Evolutionary conservation across 768 basidiomycete genomes (phyloP), one percentile per base, ranked within the genome.

Genomic region (Glaciozyma martinii): DNA sequence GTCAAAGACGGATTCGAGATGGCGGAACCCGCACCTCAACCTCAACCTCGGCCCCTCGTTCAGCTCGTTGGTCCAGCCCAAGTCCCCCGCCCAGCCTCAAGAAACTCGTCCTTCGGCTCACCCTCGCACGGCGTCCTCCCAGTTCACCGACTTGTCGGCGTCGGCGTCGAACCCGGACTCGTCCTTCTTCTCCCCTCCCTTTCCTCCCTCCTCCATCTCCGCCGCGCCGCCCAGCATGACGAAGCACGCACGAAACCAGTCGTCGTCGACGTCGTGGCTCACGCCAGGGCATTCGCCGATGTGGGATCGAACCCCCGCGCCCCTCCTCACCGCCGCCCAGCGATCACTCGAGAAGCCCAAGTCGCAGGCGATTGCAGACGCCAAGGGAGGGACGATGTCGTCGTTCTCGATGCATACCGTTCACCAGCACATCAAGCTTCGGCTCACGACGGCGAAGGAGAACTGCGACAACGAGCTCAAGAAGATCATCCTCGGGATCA

Each of bases 401-500:
- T 47, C 61, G 4, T 74, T 74, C 66, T 72, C 71, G 59, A 71
- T 74, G 72, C 61, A 66, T 29, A 66, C 67, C 32, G 78, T 97
- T 68, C 82, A 89, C 66, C 84, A 90, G 61, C 93, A 97, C 79
- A 90, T 98, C 73, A 90, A 88, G 46, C 84, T 90, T 68, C 86
- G 95, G 63, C 85, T 98, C 77, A 88, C 86, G 79, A 87, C 87
- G 5, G 92, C 94, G 63, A 98, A 99, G 80, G 84, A 88, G 58
- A 89, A 89, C 70, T 99, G 94, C 81, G 91, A 99, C 83, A 89
- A 88, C 80, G 91, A 95, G 77, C 84, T 99, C 13, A 86, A 87
- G 74, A 87, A 90, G 75, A 88, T 97, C 75, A 90, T 93, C 65
- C 86, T 89, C 78, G 89, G 86, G 66, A 92, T 99, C 80, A 94